Base-by-base conservation (phyloP, 371 early-diverging fungal genomes). In the Lichtheimia ornata region DNA sequence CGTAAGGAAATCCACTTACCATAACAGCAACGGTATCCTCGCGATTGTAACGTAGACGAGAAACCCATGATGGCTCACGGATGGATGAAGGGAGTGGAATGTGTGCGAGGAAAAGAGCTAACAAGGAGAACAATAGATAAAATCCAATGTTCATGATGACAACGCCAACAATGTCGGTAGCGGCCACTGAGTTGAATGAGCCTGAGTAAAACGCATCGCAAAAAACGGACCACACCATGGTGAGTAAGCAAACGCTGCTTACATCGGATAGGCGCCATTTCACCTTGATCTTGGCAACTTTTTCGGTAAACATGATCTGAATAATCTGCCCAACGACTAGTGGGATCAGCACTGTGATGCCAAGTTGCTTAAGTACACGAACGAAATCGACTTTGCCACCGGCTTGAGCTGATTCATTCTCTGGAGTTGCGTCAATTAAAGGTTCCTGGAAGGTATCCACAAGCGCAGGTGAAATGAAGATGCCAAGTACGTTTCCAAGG, bases 151-250 rank as follows among this genome's bases (percentile, higher is more conserved):
- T 80, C 41, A 89, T 67, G 13, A 83, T 69, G 24, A 83, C 81
- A 17, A 89, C 72, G 12, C 84, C 83, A 44, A 85, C 69, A 45
- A 88, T 74, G 55, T 84, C 85, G 4, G 77, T 82, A 0, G 86
- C 75, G 6, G 73, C 66, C 12, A 87, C 79, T 15, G 76, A 64
- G 1, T 77, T 59, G 56, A 81, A 84, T 1, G 86, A 82, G 15
- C 85, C 69, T 41, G 84, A 72, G 56, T 82, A 58, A 47, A 91
- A 86, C 1, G 90, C 87, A 69, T 91, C 89, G 59, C 87, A 87
- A 62, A 90, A 91, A 7, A 89, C 87, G 22, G 83, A 82, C 88
- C 88, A 90, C 12, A 91, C 90, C 59, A 91, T 80, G 49, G 87
- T 75, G 64, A 91, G 66, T 1, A 91, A 71, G 64, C 85, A 73